Base-by-base conservation (phyloP, 2,329 filamentous ascomycete genomes). In the Diplodia seriata region DNA sequence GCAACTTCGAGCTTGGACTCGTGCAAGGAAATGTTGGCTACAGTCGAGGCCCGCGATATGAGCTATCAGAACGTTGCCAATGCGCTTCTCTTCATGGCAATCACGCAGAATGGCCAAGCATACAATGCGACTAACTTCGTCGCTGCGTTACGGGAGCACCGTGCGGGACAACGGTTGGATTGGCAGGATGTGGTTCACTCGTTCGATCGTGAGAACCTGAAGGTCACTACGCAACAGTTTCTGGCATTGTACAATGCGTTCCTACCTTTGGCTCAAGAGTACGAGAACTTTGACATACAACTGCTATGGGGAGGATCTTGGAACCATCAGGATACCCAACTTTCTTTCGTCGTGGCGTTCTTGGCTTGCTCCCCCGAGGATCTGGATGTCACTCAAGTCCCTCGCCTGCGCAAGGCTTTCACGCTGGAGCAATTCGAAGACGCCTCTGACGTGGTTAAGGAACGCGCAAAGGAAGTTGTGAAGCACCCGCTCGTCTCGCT, bases 271-370 rank as follows among this genome's bases (percentile, higher is more conserved):
- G 91, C 93, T 2, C 78, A 81, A 38, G 85, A 86, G 11, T 82
- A 87, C 57, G 81, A 85, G 18, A 82, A 83, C 31, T 89, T 98
- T 73, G 92, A 97, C 76, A 90, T 99, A 54, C 93, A 97, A 77
- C 86, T 85, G 49, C 83, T 99, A 26, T 98, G 95, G 94, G 94
- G 94, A 68, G 94, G 94, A 8, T 74, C 87, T 70, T 99, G 96
- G 94, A 88, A 90, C 70, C 88, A 96, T 72, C 87, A 91, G 15
- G 89, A 97, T 70, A 92, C 95, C 0, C 94, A 98, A 71, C 83
- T 99, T 43, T 96, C 94, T n/a, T 97, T 98, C 76, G 87, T 98
- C 66, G 90, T 91, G 70, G 93, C 93, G 20, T 97, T 94, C 76
- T 85, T 94, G 26, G 91, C 91, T 4, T 86, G 94, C 68, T 87